Percentiles rank a stretch among this genome's conserved stretches.
phyloP scores from a whole-genome alignment of 345 rosid genomes.

The Iberis pinnata region DNA sequence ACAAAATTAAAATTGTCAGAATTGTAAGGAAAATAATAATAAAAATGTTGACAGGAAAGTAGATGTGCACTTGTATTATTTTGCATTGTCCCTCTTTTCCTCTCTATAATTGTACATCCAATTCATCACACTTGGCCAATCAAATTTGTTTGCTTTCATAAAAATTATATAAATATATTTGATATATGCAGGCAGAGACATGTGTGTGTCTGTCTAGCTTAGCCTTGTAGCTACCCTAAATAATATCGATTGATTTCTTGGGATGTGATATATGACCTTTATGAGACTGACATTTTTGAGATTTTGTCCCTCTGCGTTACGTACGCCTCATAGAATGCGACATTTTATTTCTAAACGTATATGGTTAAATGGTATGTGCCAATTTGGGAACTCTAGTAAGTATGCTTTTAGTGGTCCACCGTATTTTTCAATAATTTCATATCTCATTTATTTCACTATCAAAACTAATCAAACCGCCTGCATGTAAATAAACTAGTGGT shows the following conservation, averaged over 20 bases:
- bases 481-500: too few relatives aligned
- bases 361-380: constrained; percentile 28
- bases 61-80: constrained; percentile 23
- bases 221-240: constrained; percentile 1
- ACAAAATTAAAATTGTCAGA: constrained; percentile 7
- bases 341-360: constrained; percentile 6
- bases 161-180: neutral
- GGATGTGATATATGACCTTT: constrained; percentile 22
- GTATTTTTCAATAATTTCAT: constrained; percentile 6
- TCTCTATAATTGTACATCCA: constrained; percentile 26
- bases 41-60: constrained; percentile 29
- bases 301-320: constrained; percentile 18
- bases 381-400: constrained; percentile 28
- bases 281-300: constrained; percentile 22
- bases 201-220: constrained; percentile 27
- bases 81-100: constrained; percentile 22
- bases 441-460: constrained; percentile 4
- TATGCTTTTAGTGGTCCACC: constrained; percentile 30
- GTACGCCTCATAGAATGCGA: constrained; percentile 29
- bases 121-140: constrained; percentile 30
- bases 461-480: too few relatives aligned
- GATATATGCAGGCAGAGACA: constrained; percentile 22
- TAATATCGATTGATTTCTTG: constrained; percentile 27
- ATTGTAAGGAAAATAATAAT: constrained; percentile 18
- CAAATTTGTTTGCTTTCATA: constrained; percentile 27